phyloP scores from a whole-genome alignment of 176 grass and related monocot genomes.

The Bolboschoenus planiculmis region DNA sequence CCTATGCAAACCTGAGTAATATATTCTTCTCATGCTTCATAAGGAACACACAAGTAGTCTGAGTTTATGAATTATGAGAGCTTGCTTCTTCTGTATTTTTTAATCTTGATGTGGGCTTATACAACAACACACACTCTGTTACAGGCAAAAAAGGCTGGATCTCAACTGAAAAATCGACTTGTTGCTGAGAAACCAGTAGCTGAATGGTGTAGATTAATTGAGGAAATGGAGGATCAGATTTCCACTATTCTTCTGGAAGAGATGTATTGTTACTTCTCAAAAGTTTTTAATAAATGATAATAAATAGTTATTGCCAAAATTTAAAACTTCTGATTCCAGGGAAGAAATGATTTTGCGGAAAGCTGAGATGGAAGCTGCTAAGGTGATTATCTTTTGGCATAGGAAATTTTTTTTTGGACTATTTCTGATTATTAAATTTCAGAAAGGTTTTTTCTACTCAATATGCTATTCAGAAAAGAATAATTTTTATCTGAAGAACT shows the following conservation, averaged over 20 bases:
- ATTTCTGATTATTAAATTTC: slow-evolving; percentile 10
- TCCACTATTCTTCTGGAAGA: slow-evolving; percentile 71
- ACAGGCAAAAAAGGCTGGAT: slow-evolving; percentile 96
- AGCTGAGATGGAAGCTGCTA: slow-evolving; percentile 92
- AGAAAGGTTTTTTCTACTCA: neutral
- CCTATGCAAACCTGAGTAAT: neutral
- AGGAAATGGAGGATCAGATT: slow-evolving; percentile 83
- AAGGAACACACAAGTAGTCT: neutral
- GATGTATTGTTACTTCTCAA: slow-evolving; percentile 28
- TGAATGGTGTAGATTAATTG: slow-evolving; percentile 79
- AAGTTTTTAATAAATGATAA: neutral
- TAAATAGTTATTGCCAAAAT: slow-evolving; percentile 9
- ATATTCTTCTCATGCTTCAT: neutral
- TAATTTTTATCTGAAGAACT: neutral
- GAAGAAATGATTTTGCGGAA: slow-evolving; percentile 70
- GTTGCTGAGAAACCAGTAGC: slow-evolving; percentile 79
- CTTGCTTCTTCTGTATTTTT: neutral
- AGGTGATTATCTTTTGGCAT: slow-evolving; percentile 37
- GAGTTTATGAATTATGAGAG: neutral
- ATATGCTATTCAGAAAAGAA: neutral
- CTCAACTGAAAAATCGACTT: slow-evolving; percentile 77
- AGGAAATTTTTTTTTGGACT: neutral
- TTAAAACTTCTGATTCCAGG: slow-evolving; percentile 32
- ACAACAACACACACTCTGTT: neutral
- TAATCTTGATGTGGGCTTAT: neutral